phyloP scores from a whole-genome alignment of 169 alveolate genomes.

The Eimeria tenella region DNA sequence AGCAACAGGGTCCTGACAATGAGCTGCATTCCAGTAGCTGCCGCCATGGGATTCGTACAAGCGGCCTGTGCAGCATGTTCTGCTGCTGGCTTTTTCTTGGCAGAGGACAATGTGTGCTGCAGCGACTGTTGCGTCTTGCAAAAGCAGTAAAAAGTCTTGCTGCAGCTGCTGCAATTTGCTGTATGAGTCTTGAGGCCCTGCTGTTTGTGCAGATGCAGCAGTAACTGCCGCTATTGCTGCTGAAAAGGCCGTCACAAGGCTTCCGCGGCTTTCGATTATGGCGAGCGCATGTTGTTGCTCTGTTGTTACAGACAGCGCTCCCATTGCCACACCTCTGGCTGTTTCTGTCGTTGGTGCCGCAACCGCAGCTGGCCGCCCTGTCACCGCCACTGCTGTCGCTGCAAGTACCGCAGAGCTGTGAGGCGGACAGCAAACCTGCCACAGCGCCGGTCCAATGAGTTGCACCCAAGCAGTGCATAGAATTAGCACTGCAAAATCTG shows the following conservation, averaged over 20 bases:
- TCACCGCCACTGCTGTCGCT: neutral
- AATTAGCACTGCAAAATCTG: neutral
- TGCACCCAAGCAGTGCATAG: conserved; percentile 41
- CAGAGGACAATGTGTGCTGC: conserved; percentile 39
- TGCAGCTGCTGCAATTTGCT: conserved; percentile 12
- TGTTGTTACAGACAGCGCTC: neutral
- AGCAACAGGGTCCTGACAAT: conserved; percentile 50
- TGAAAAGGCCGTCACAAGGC: conserved; percentile 19
- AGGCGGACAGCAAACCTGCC: neutral
- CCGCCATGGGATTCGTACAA: neutral
- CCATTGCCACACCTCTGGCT: too few species aligned
- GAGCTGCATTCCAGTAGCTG: conserved; percentile 52
- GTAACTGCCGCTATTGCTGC: conserved; percentile 42
- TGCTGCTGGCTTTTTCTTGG: neutral
- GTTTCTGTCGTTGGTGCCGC: neutral
- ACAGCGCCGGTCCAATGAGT: conserved; percentile 27
- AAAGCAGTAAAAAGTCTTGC: conserved; percentile 15
- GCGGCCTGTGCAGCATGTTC: neutral
- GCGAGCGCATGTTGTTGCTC: conserved; percentile 46
- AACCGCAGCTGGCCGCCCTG: neutral
- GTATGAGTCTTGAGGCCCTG: neutral
- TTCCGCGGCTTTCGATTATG: conserved; percentile 55
- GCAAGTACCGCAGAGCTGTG: neutral
- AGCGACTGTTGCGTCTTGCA: conserved; percentile 26
- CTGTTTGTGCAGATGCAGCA: conserved; percentile 6